Evolutionary conservation across 768 basidiomycete species (phyloP).

Genomic region (Mycena belliarum): DNA sequence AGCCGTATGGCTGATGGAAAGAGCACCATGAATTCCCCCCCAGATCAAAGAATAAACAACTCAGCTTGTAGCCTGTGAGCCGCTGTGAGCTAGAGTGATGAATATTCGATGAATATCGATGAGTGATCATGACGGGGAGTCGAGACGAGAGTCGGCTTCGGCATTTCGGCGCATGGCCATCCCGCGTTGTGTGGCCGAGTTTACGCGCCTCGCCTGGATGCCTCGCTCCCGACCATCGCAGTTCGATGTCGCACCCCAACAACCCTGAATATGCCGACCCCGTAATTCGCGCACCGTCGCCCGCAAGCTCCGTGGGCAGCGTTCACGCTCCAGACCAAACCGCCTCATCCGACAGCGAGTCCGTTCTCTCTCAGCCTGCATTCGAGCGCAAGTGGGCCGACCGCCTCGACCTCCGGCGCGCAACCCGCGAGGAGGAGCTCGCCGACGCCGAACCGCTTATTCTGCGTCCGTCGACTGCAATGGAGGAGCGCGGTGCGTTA

Average conservation of each 20-base stretch:
- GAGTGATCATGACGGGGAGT: too few species aligned
- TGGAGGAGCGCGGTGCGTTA: slow-evolving; percentile 39
- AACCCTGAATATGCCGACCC: slow-evolving; percentile 48
- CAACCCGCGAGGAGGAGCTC: slow-evolving; percentile 40
- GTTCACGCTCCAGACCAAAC: slow-evolving; percentile 48
- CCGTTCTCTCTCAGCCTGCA: slow-evolving; percentile 33
- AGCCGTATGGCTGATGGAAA: too few species aligned
- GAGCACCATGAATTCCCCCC: too few species aligned
- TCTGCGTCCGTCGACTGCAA: slow-evolving; percentile 26
- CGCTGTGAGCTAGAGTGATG: too few species aligned
- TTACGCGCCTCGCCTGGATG: background rate
- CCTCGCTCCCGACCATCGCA: background rate
- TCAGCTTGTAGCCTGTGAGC: too few species aligned
- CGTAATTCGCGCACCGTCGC: slow-evolving; percentile 49
- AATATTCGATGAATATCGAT: too few species aligned
- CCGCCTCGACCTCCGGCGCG: slow-evolving; percentile 36
- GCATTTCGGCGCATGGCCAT: too few species aligned
- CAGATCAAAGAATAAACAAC: too few species aligned
- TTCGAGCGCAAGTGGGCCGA: slow-evolving; percentile 49
- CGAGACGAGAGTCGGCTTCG: too few species aligned
- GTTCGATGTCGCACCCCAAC: slow-evolving; percentile 9
- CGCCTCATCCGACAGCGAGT: slow-evolving; percentile 46
- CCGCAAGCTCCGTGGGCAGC: slow-evolving; percentile 54
- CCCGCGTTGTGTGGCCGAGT: background rate
- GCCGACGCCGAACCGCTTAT: slow-evolving; percentile 44